Conservation (phyloP, 1,284 basidiomycete species). For the Ganoderma sinense region DNA sequence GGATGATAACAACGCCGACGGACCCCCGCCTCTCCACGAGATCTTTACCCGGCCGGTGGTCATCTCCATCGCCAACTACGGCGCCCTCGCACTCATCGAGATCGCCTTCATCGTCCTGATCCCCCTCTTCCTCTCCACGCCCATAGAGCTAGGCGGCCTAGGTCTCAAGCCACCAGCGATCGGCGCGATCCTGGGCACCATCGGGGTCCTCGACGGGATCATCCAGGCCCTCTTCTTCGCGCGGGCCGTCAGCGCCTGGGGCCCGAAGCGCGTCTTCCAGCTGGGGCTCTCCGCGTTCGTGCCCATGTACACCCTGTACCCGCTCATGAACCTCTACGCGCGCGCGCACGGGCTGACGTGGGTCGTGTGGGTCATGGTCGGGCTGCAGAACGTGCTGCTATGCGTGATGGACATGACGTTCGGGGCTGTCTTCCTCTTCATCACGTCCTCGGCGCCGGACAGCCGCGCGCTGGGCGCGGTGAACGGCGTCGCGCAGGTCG, state of each 20-base stretch:
- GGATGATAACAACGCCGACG: constrained; percentile 28
- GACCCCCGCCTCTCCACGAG: constrained; percentile 48
- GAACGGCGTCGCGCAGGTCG: constrained; percentile 61
- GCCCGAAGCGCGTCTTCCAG: constrained; percentile 64
- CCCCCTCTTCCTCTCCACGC: constrained; percentile 74
- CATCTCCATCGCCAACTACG: constrained; percentile 70
- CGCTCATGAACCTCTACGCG: constrained; percentile 56
- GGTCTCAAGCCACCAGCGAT: constrained; percentile 66
- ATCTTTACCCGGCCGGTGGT: constrained; percentile 56
- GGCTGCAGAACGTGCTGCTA: constrained; percentile 39
- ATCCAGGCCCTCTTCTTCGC: constrained; percentile 70
- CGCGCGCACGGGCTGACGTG: constrained; percentile 31
- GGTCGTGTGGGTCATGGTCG: constrained; percentile 42
- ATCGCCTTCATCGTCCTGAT: constrained; percentile 68
- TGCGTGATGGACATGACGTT: constrained; percentile 43
- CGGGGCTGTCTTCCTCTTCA: constrained; percentile 52
- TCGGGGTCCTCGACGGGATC: constrained; percentile 65
- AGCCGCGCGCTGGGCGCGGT: constrained; percentile 76
- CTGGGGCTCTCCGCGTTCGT: constrained; percentile 55
- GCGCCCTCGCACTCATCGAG: constrained; percentile 68
- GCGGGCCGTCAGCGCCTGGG: constrained; percentile 56
- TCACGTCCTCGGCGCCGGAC: constrained; percentile 65
- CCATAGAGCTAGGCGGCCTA: constrained; percentile 71
- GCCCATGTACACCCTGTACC: constrained; percentile 64
- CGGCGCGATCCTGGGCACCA: constrained; percentile 62